phyloP scores from a whole-genome alignment of 2,329 filamentous ascomycete genomes.

The Ophiostoma tasmaniense region DNA sequence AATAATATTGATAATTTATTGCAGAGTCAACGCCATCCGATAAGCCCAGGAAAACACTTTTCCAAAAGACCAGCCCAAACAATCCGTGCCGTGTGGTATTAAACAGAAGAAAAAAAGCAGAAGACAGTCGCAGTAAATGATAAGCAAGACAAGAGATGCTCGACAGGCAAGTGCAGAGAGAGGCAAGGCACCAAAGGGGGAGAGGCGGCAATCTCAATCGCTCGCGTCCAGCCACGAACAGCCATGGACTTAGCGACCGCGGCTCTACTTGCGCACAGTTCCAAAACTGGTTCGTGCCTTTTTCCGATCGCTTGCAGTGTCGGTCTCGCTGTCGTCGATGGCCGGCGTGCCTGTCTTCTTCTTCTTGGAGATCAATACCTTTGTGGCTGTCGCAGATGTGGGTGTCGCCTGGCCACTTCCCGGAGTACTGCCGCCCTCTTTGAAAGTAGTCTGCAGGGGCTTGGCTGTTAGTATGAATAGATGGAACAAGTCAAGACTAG shows the following conservation, averaged over 20 bases:
- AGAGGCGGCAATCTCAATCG: neutral
- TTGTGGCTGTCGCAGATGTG: constrained; percentile 24
- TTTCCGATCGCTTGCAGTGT: constrained; percentile 42
- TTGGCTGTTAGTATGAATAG: neutral
- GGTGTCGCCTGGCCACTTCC: constrained; percentile 43
- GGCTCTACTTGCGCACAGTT: constrained; percentile 39
- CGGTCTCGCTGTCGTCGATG: constrained; percentile 49
- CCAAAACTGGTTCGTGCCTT: constrained; percentile 53
- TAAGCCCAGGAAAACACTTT: neutral
- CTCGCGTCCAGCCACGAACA: neutral
- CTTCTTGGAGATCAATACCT: neutral
- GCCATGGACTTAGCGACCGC: neutral
- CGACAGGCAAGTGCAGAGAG: neutral
- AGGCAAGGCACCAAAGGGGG: too few species aligned
- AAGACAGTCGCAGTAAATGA: neutral
- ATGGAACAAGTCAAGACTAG: neutral
- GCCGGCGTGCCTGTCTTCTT: constrained; percentile 15
- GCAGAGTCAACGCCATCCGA: neutral
- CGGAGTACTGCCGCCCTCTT: constrained; percentile 27
- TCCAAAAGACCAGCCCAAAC: neutral
- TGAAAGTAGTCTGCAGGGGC: constrained; percentile 45
- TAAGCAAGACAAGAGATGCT: too few species aligned
- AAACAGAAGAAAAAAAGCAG: neutral
- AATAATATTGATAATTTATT: neutral
- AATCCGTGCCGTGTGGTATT: constrained; percentile 7